Evolutionary conservation across 805 yeast genomes (phyloP).

Genomic region (Yarrowia porcina): DNA sequence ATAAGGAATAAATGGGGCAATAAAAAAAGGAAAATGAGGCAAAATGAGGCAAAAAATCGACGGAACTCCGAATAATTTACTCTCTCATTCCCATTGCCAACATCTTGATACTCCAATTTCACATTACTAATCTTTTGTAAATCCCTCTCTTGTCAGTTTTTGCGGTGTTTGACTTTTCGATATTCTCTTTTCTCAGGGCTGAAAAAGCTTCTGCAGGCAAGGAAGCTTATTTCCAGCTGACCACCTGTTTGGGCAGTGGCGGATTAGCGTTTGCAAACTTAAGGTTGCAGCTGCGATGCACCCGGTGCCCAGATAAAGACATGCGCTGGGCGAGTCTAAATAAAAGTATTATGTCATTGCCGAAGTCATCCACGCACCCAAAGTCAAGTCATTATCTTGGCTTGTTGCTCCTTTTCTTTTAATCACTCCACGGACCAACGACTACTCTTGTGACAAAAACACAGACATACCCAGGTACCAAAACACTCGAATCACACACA

Average conservation of each 20-base stretch:
- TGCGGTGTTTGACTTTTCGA: too few relatives aligned
- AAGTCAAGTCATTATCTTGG: constrained; percentile 1
- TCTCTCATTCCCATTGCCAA: too few relatives aligned
- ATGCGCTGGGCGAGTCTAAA: background rate
- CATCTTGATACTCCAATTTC: too few relatives aligned
- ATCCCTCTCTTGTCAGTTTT: too few relatives aligned
- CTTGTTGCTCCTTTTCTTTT: background rate
- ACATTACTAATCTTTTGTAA: too few relatives aligned
- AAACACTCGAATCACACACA: background rate
- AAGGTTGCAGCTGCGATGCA: background rate
- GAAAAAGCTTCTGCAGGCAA: background rate
- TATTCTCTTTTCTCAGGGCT: background rate
- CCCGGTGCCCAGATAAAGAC: constrained; percentile 17
- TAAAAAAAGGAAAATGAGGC: too few relatives aligned
- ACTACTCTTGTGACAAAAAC: background rate
- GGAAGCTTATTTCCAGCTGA: too few relatives aligned
- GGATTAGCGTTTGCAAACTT: background rate
- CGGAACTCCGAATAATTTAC: too few relatives aligned
- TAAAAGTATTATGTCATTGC: constrained; percentile 21
- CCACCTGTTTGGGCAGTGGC: background rate
- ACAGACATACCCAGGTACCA: too few relatives aligned
- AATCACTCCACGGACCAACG: background rate
- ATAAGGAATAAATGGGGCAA: background rate
- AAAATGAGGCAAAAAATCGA: too few relatives aligned
- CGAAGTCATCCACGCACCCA: constrained; percentile 4